Evolutionary conservation across 2,329 filamentous ascomycete genomes (phyloP).

Genomic region (Venturia pyrina): DNA sequence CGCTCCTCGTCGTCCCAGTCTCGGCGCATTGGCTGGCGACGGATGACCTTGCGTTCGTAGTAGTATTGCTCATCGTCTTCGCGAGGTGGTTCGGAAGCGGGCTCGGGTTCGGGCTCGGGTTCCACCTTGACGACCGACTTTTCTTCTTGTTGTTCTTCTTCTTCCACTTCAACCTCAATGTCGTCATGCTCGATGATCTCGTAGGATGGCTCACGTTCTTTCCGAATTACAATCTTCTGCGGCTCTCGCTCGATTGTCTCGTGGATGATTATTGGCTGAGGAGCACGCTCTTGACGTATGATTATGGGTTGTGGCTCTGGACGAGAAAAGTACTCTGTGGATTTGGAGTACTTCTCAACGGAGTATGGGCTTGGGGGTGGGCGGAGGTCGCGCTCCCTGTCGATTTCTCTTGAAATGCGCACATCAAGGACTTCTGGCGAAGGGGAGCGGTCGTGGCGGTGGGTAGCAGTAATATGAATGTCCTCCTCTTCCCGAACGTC

Average conservation of each 20-base stretch:
- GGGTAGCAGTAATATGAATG: neutral
- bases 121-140: slow-evolving; percentile 21
- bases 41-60: slow-evolving; percentile 46
- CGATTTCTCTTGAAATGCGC: slow-evolving; percentile 5
- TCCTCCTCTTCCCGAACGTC: slow-evolving; percentile 8
- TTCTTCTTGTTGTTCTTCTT: neutral
- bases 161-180: slow-evolving; percentile 18
- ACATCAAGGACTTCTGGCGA: slow-evolving; percentile 1
- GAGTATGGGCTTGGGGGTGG: slow-evolving; percentile 30
- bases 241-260: slow-evolving; percentile 30
- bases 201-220: slow-evolving; percentile 46
- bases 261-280: slow-evolving; percentile 46
- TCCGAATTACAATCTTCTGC: slow-evolving; percentile 36
- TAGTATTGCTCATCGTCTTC: slow-evolving; percentile 52
- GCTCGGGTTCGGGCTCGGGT: slow-evolving; percentile 21
- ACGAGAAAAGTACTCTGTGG: slow-evolving; percentile 41
- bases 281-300: slow-evolving; percentile 37
- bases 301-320: slow-evolving; percentile 42
- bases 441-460: slow-evolving; percentile 3
- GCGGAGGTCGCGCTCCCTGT: slow-evolving; percentile 18
- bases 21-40: slow-evolving; percentile 28
- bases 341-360: slow-evolving; percentile 42
- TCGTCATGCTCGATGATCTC: slow-evolving; percentile 51
- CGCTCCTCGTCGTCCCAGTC: slow-evolving; percentile 26
- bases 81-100: slow-evolving; percentile 22